Evolutionary conservation across 352 stramenopile genomes (phyloP).

Genomic region (Phytophthora meadii): DNA sequence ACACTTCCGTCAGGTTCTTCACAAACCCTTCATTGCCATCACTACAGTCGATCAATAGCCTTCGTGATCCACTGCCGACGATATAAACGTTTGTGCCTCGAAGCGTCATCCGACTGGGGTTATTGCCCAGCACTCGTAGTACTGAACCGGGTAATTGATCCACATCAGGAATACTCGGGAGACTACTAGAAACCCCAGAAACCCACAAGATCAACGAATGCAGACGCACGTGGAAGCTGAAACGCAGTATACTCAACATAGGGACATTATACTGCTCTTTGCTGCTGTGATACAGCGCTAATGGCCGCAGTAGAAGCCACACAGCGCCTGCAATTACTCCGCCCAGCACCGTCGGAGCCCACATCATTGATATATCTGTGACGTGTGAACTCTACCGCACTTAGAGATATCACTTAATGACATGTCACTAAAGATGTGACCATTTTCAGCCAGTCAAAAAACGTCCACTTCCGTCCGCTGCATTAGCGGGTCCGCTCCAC

Average conservation of each 20-base stretch:
- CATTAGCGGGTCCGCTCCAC: conserved; percentile 19
- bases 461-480: conserved; percentile 16
- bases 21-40: conserved; percentile 77
- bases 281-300: conserved; percentile 16
- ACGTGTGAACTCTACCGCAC: conserved; percentile 21
- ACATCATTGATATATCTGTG: conserved; percentile 24
- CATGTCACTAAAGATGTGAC: conserved; percentile 5
- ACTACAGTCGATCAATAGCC: conserved; percentile 82
- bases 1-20: conserved; percentile 46
- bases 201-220: conserved; percentile 53
- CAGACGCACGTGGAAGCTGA: conserved; percentile 50
- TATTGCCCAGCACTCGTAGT: conserved; percentile 81
- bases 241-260: conserved; percentile 44
- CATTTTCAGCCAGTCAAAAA: conserved; percentile 33
- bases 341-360: conserved; percentile 9
- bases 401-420: conserved; percentile 7
- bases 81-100: conserved; percentile 92
- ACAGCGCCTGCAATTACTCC: background rate
- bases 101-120: conserved; percentile 90
- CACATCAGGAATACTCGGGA: conserved; percentile 51
- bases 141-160: conserved; percentile 54
- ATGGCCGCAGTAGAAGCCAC: conserved; percentile 23
- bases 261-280: conserved; percentile 36
- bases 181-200: conserved; percentile 48
- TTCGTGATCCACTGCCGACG: conserved; percentile 62